Base-by-base conservation (phyloP, 2,329 filamentous ascomycete species). In the Neofusicoccum umdonicola region DNA sequence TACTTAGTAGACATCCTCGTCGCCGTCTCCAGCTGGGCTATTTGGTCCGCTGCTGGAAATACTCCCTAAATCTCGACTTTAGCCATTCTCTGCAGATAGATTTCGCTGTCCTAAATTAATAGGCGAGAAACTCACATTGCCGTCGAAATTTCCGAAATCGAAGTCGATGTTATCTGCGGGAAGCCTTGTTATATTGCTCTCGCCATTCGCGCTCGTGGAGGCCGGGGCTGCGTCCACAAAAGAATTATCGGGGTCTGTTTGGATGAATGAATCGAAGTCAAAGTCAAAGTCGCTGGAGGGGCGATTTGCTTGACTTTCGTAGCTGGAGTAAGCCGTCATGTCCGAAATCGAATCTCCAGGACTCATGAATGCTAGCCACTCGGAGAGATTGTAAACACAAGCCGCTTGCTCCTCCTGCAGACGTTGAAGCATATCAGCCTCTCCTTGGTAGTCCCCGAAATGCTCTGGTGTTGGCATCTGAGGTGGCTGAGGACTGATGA, bases 381-480 rank as follows among this genome's bases (percentile, higher is more conserved):
- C 88, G 60, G 88, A 88, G 9, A 97, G 82, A 65, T 91, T 87
- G 67, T 91, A 87, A 1, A 97, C 90, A 56, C 90, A 90, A 54
- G 84, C 84, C 66, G 90, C 88, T 71, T 97, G 93, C 66, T 94
- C 88, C 27, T 87, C 86, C 73, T 96, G 91, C 71, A 97, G 82
- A 47, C 88, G 89, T 67, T 91, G 87, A 2, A 98, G 83, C 35
- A 90, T 85, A 60, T 95, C 91, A 34, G 97, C 85, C 67, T 96
- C 90, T 13, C 89, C 83, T 67, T 90, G 85, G 4, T 90, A 93
- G 66, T 85, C 85, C 50, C 83, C 85, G 67, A 95, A 85, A 44
- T 88, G 84, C 58, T 85, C 82, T 19, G 92, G 79, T 13, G 81
- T 79, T 0, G 84, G 83, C 77, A 86, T 83, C 1, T 81, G 78